Base-by-base conservation (phyloP, 1,284 basidiomycete genomes). In the Moesziomyces globuligerus region DNA sequence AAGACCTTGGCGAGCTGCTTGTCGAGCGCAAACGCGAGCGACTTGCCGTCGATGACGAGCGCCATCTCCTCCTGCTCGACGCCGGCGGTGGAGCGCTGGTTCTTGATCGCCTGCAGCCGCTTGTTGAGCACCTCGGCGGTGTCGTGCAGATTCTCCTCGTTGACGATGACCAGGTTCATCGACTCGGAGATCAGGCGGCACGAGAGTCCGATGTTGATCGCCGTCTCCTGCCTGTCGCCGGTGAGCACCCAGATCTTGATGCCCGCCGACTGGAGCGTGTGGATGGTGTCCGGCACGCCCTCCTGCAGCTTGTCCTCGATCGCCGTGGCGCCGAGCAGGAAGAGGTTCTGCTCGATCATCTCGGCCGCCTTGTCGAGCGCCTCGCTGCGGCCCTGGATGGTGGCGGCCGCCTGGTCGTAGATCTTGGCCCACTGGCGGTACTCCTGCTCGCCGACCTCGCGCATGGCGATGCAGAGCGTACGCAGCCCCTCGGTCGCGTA, bases 161-260 rank as follows among this genome's bases (percentile, higher is more conserved):
- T 98, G 61, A 98, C 90, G 81, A 88, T 57, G 75, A 94, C 94
- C 84, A 98, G 77, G 82, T 96, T 98, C 96, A 98, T 99, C 15
- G 92, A 94, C 84, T 98, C 96, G 3, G 93, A 94, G 62, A 98
- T 98, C 69, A 98, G 84, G 62, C 93, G 88, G 85, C 95, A 98
- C 2, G 93, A 94, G 86, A 98, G 89, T 47, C 96, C 96, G 70
- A 99, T 98, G 79, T 98, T 98, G 85, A 98, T 98, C 13, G 96
- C 96, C 2, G 96, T 99, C 84, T 99, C 96, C 85, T 98, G 95
- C 65, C 95, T 86, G 83, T 99, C 96, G 2, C 96, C 96, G 1
- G 96, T 98, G 46, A 98, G 85, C 10, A 99, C 94, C 96, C 96
- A 99, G 34, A 98, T 90, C 87, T 98, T 98, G 85, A 99, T 98